Conservation (phyloP, 495 filamentous ascomycete species). For the Talaromyces liani region DNA sequence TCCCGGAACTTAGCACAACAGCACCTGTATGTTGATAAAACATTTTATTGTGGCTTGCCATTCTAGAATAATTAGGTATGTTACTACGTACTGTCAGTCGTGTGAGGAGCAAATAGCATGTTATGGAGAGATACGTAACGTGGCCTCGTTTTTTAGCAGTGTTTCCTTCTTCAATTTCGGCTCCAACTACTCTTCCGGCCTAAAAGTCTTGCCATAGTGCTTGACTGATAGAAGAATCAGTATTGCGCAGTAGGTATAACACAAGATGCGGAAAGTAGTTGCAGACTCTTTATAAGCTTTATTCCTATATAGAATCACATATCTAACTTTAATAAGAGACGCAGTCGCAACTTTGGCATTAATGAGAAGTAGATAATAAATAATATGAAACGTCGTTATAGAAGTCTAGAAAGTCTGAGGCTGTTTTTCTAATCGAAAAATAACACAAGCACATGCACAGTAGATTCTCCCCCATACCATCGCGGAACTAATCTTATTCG, state of each 20-base stretch:
- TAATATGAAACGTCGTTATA: neutral
- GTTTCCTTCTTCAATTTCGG: too few species aligned
- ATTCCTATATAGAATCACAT: neutral
- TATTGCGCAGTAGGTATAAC: neutral
- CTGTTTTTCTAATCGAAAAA: neutral
- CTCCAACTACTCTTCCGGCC: too few species aligned
- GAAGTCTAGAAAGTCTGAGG: neutral
- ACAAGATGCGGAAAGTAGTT: neutral
- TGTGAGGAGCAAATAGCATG: too few species aligned
- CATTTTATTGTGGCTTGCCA: too few species aligned
- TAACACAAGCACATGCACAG: neutral
- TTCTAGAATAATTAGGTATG: too few species aligned
- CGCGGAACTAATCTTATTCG: neutral
- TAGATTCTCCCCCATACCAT: neutral
- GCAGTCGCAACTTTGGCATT: neutral
- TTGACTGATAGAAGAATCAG: neutral
- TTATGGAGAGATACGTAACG: too few species aligned
- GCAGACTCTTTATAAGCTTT: neutral
- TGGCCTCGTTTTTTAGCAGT: too few species aligned
- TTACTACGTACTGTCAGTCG: too few species aligned
- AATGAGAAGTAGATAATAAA: neutral
- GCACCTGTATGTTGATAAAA: too few species aligned
- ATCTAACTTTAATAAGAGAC: neutral
- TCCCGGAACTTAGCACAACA: too few species aligned
- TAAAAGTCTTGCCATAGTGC: neutral